Percentiles rank a stretch among this genome's conserved stretches.
These are phyloP conservation scores for Cicer bijugum DNA, from an alignment of 306 rosid genomes.

Conservation along the genomic window DNA sequence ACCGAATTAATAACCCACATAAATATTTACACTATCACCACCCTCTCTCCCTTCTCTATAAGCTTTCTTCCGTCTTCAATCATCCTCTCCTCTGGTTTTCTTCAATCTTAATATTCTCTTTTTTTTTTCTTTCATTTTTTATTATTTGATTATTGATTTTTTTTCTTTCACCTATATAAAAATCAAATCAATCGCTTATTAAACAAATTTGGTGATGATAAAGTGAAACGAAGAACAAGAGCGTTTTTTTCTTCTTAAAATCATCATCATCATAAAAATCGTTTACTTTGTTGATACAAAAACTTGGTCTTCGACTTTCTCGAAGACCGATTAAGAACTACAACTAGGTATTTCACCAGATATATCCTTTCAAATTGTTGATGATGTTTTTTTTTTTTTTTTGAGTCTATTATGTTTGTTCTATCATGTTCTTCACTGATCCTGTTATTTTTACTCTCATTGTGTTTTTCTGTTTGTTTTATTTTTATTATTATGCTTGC, in stretches of 20 bases:
- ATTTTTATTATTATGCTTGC: constrained; percentile 20
- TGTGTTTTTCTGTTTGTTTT: constrained; percentile 26
- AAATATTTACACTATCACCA: constrained; percentile 43
- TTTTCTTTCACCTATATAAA: background rate
- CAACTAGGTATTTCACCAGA: constrained; percentile 57
- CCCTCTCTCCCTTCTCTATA: constrained; percentile 11
- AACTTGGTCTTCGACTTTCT: constrained; percentile 54
- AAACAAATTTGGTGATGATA: constrained; percentile 38
- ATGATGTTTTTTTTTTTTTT: constrained; percentile 18
- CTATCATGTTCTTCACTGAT: constrained; percentile 44
- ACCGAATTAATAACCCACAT: constrained; percentile 24
- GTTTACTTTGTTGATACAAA: constrained; percentile 28
- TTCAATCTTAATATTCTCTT: background rate
- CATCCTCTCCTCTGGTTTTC: constrained; percentile 44
- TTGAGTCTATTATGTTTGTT: constrained; percentile 38
- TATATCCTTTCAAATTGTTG: constrained; percentile 42
- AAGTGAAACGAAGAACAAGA: constrained; percentile 38
- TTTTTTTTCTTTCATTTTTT: background rate
- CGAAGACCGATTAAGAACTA: constrained; percentile 63
- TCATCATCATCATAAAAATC: constrained; percentile 30
- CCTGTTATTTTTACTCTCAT: constrained; percentile 43
- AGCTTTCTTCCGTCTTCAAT: constrained; percentile 43
- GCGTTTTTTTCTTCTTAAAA: constrained; percentile 15
- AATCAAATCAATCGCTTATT: constrained; percentile 43
- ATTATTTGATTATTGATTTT: constrained; percentile 18